Base-by-base conservation (phyloP, 139 green algal species). In the Ettlia oleoabundans region DNA sequence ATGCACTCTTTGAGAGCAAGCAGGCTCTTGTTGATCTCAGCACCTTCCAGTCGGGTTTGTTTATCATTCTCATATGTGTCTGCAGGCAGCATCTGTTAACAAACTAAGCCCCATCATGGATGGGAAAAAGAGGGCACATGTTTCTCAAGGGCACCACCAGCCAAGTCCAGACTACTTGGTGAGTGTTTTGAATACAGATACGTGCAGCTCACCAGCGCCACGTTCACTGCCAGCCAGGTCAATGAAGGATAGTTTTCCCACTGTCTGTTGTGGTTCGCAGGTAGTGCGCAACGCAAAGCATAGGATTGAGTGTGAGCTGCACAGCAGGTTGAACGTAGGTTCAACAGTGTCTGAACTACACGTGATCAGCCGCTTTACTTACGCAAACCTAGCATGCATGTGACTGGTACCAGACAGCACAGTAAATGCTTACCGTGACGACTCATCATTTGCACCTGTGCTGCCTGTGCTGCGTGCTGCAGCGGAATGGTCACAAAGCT, bases 1-100 rank as follows among this genome's bases (percentile, higher is more conserved):
- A 98, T 98, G 88, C 94, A 97, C 87, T 98, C 94, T 86, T 99
- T 99, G 33, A 99, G 88, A 6, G 96, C 96, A 37, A 99, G 88
- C 80, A 99, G 89, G 53, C 87, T 95, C 90, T 99, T 99, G 90
- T 99, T 99, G 89, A 99, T 99, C 86, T 99, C 95, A 6, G 97
- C 97, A 10, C 97, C 97, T 87, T 99, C 95, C 64, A 96, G 72
- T 30, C 96, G 68, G 18, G 93, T 96, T 80, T 93, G 64, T 77
- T 95, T 91, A 79, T 99, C 95, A 81, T 98, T 98, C 87, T 99
- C 95, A 63, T 89, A 96, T 13, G 96, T 99, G 91, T 99, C 96
- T 80, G 70, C 68, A 80, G 9, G n/a, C n/a, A n/a, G n/a, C n/a
- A n/a, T n/a, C n/a, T n/a, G n/a, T n/a, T n/a, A n/a, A n/a, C n/a